phyloP scores from a whole-genome alignment of 352 stramenopile genomes.

The Phytophthora megakarya region DNA sequence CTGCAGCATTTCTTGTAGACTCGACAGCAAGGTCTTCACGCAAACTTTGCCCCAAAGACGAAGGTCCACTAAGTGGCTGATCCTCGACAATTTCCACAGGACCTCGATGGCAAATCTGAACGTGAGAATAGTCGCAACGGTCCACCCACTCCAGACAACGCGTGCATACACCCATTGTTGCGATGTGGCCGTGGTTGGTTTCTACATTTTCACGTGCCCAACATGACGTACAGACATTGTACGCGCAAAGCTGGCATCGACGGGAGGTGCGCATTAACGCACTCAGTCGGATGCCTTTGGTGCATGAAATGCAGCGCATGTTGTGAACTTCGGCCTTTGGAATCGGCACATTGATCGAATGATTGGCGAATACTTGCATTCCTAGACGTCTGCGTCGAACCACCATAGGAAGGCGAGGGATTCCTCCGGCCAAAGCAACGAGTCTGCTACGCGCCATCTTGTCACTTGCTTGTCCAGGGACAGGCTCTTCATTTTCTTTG shows the following conservation, averaged over 20 bases:
- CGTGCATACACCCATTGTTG: constrained; percentile 40
- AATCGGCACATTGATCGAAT: neutral
- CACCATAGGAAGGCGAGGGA: constrained; percentile 35
- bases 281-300: constrained; percentile 43
- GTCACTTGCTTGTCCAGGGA: constrained; percentile 8
- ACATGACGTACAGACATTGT: constrained; percentile 53
- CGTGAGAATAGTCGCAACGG: constrained; percentile 43
- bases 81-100: constrained; percentile 37
- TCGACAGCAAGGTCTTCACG: constrained; percentile 30
- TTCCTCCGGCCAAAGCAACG: constrained; percentile 28
- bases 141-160: constrained; percentile 54
- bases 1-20: constrained; percentile 33
- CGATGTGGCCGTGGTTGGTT: constrained; percentile 40
- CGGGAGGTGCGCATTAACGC: constrained; percentile 23
- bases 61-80: constrained; percentile 1
- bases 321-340: constrained; percentile 32
- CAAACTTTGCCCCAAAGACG: constrained; percentile 20
- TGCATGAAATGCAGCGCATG: constrained; percentile 50
- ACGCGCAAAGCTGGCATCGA: constrained; percentile 51
- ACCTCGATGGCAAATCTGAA: constrained; percentile 24
- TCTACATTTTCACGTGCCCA: constrained; percentile 48
- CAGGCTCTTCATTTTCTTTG: neutral
- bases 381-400: constrained; percentile 46
- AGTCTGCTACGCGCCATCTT: constrained; percentile 38
- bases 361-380: constrained; percentile 35